Evolutionary conservation across 163 green algal genomes (phyloP).

Genomic region (Volvox carteri): DNA sequence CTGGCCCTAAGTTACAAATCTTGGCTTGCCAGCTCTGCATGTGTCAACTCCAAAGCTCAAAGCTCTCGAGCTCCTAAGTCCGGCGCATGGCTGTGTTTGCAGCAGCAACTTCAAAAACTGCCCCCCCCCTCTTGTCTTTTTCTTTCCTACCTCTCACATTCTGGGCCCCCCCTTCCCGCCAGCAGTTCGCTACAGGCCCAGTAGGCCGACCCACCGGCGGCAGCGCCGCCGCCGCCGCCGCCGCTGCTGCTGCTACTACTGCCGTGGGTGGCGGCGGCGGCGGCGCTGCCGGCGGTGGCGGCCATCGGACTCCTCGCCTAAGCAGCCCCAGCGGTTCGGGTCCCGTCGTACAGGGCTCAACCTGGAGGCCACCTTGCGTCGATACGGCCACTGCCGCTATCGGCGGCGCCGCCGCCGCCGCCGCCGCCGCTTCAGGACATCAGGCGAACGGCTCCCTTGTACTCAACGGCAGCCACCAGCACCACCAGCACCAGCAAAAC

Average conservation of each 20-base stretch:
- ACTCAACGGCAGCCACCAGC: not conserved
- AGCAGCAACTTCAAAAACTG: too few relatives aligned
- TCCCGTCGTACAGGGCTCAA: not conserved
- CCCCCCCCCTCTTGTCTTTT: too few relatives aligned
- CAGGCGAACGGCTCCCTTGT: not conserved
- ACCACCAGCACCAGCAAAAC: slow-evolving; percentile 11
- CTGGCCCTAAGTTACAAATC: too few relatives aligned
- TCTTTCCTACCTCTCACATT: too few relatives aligned
- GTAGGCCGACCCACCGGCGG: not conserved
- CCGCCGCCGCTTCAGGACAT: not conserved
- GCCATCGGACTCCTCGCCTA: not conserved
- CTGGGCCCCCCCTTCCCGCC: not conserved
- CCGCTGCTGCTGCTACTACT: not conserved
- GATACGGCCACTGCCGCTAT: not conserved
- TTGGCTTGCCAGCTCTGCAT: too few relatives aligned
- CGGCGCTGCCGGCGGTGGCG: not conserved
- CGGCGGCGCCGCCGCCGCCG: not conserved
- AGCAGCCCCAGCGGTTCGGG: slow-evolving; percentile 21
- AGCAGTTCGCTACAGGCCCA: not conserved
- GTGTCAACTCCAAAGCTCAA: too few relatives aligned
- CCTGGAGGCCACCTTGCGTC: not conserved
- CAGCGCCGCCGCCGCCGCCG: not conserved
- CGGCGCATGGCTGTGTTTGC: too few relatives aligned
- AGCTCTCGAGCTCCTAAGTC: too few relatives aligned
- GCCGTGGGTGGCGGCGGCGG: not conserved